Evolutionary conservation across 2,329 filamentous ascomycete species (phyloP), one percentile per base, ranked within the genome.

Genomic region (Epichloe hybrida): DNA sequence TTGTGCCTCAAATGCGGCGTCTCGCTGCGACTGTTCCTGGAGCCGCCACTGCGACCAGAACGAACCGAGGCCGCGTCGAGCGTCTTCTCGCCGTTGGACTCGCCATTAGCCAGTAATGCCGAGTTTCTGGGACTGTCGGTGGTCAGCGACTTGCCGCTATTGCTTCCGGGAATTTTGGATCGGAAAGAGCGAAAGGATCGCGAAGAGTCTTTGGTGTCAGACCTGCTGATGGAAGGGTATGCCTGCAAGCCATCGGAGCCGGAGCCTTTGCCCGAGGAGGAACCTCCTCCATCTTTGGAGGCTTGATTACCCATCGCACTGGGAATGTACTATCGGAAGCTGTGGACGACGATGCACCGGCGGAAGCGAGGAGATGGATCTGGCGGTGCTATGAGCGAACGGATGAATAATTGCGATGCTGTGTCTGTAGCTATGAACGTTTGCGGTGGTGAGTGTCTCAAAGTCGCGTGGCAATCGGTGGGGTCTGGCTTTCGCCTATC

Each of bases 161-260:
- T 75, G 38, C 85, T 74, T 37, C 85, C 86, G 2, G 86, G 88
- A 53, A 95, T 96, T 70, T 96, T 96, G 55, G 88, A 94, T 54
- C 88, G 80, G 58, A 97, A 78, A 39, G 82, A 84, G 58, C 87
- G 81, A 66, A 96, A 83, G 4, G 90, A 96, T 57, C 89, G 85
- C 35, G 85, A 81, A 6, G 89, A 96, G 57, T 95, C 90, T 66
- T 90, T 91, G 31, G 91, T 97, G 64, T 97, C 91, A 51, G 89
- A 88, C 65, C 86, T 85, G 70, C 84, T 86, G 65, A 97, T 91
- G 31, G 91, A 95, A 31, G 90, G 91, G 67, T 93, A 95, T 34
- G 88, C 86, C 66, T 88, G 84, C 53, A 96, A 72, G 23, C 58
- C 62, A 54, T 78, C 74, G 41, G 66, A 57, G 54, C 68, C 70